Base-by-base conservation (phyloP, 306 rosid species). In the Malus fusca region DNA sequence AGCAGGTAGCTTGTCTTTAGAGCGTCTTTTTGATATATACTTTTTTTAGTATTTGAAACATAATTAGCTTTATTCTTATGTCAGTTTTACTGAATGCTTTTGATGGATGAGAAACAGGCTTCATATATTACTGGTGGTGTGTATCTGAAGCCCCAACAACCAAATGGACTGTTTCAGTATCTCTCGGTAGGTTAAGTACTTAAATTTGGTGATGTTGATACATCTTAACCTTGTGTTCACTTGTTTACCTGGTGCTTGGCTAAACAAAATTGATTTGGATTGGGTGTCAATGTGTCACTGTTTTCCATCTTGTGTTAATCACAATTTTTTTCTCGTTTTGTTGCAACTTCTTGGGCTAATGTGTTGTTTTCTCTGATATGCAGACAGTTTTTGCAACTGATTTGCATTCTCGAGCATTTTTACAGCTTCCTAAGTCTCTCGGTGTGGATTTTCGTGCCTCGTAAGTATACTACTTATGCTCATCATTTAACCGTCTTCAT, bases 401-500 rank as follows among this genome's bases (percentile, higher is more conserved):
- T 85, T 87, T 95, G 88, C 93, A 95, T 75, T 92, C 97, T 81
- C 96, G 98, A 40, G 81, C 89, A 72, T 90, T 90, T 80, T 85
- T 92, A 81, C 93, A 84, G 77, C 98, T 95, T 81, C 98, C 98
- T 56, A 95, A 95, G 78, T 95, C 98, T 61, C 61, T 90, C 69
- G 98, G 97, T 80, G 98, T 92, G 69, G 98, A 95, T 80, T 95
- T 95, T 74, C 97, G 98, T 78, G 98, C 98, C 56, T 92, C 98
- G 98, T 95, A 88, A 89, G 98, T 86, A 55, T 76, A 75, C 64
- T 8, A 56, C 33, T 58, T 31, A 22, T 43, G 46, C 3, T 28
- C 25, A 40, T 59, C 23, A 30, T 4, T 66, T 26, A 43, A 11
- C 8, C 58, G 53, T 53, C 35, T 61, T 59, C 23, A 44, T 37